Conservation (phyloP, 495 filamentous ascomycete genomes). For the Tuber borchii region DNA sequence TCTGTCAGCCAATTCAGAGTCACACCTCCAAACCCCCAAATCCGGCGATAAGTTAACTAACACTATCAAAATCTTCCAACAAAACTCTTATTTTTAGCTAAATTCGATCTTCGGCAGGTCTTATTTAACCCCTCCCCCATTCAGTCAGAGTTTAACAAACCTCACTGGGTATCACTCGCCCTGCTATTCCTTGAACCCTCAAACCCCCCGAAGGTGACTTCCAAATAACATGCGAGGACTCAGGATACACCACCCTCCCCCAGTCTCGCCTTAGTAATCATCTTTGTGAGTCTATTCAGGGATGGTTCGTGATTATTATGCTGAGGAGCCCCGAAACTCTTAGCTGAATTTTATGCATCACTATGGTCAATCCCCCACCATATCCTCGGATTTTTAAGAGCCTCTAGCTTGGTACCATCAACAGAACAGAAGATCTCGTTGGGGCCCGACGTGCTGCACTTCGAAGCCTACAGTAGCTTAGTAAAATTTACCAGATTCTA, state of each 20-base stretch:
- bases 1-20: not conserved
- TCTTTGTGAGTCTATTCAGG: not conserved
- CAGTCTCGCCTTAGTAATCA: not conserved
- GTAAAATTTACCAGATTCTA: not conserved
- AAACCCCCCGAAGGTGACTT: not conserved
- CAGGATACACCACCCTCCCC: not conserved
- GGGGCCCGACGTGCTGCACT: not conserved
- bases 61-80: not conserved
- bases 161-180: not conserved
- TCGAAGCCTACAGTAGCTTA: not conserved
- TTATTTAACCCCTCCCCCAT: not conserved
- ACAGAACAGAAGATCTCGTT: too few species aligned
- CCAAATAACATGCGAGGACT: not conserved
- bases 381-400: not conserved
- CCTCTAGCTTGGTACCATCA: not conserved
- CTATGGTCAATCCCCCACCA: not conserved
- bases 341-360: not conserved
- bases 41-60: not conserved
- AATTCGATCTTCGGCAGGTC: not conserved
- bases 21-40: not conserved
- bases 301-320: not conserved
- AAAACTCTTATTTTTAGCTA: not conserved
- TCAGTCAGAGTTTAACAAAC: not conserved
- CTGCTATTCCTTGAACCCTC: not conserved
- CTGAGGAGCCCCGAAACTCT: not conserved